Conservation (phyloP, 164 flowering plant genomes). For the Cinnamomum micranthum region DNA sequence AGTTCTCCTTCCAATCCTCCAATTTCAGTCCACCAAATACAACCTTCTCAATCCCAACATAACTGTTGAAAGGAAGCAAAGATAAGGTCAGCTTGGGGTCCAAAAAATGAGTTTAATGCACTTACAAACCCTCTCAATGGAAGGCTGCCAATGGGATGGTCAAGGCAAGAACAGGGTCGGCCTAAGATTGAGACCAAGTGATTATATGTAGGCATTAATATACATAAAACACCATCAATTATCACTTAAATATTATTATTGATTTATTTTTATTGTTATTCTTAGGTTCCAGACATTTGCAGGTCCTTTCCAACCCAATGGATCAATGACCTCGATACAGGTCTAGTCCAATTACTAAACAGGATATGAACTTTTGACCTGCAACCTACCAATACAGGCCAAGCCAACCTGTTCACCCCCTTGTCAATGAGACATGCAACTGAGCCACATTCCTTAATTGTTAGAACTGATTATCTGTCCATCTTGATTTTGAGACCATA, state of each 20-base stretch:
- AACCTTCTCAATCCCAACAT: constrained; percentile 77
- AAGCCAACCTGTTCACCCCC: not conserved
- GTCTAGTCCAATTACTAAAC: not conserved
- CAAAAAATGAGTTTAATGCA: too few relatives aligned
- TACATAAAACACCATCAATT: not conserved
- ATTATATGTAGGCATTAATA: not conserved
- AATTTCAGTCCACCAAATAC: constrained; percentile 84
- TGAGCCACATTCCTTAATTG: not conserved
- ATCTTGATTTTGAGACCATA: not conserved
- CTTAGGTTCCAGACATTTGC: not conserved
- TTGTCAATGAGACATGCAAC: not conserved
- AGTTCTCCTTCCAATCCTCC: constrained; percentile 75
- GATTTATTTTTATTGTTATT: too few relatives aligned
- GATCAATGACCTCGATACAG: not conserved
- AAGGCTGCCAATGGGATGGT: not conserved
- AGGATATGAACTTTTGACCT: not conserved
- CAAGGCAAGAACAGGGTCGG: not conserved
- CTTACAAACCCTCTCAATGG: not conserved
- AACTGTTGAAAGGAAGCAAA: constrained; percentile 33
- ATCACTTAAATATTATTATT: too few relatives aligned
- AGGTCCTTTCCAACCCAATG: not conserved
- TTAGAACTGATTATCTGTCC: not conserved
- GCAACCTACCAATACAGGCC: not conserved
- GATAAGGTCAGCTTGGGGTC: not conserved
- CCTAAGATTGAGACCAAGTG: not conserved